A percentile compares a stretch with the other conserved stretches of the same genome.
These are phyloP conservation scores for Zymoseptoria pseudotritici DNA, from an alignment of 2,329 filamentous ascomycete genomes.

Conservation along the genomic window DNA sequence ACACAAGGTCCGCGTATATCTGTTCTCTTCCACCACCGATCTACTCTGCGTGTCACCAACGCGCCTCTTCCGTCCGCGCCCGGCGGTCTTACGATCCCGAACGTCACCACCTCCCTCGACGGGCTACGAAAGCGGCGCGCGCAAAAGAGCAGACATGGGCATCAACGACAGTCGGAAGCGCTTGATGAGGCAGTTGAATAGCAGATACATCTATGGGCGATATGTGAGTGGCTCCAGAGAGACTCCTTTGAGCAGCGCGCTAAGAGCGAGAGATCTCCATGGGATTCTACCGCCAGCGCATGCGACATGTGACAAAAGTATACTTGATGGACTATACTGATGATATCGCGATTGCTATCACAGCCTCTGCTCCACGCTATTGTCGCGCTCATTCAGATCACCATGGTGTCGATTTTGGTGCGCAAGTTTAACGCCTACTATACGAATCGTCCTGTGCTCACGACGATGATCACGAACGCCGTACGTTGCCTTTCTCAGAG, in stretches of 20 bases:
- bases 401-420: slow-evolving; percentile 70
- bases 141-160: slow-evolving; percentile 30
- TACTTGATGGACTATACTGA: neutral
- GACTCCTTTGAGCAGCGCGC: neutral
- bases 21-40: neutral
- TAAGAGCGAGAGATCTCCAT: neutral
- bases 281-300: neutral
- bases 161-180: slow-evolving; percentile 41
- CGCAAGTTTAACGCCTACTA: slow-evolving; percentile 93
- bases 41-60: neutral
- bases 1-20: too few species aligned
- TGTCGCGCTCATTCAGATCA: slow-evolving; percentile 83
- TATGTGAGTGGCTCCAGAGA: slow-evolving; percentile 50
- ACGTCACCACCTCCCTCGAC: neutral
- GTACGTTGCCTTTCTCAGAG: slow-evolving; percentile 42
- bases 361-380: slow-evolving; percentile 83
- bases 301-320: neutral
- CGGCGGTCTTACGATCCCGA: neutral
- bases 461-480: slow-evolving; percentile 98
- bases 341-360: neutral
- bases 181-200: slow-evolving; percentile 59
- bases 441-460: slow-evolving; percentile 87
- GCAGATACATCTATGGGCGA: slow-evolving; percentile 65
- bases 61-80: neutral
- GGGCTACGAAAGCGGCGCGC: neutral